Percentiles rank a stretch among this genome's conserved stretches.
Evolutionary conservation across 257 asterid species (phyloP).

Genomic region (Forsythia viridissima): DNA sequence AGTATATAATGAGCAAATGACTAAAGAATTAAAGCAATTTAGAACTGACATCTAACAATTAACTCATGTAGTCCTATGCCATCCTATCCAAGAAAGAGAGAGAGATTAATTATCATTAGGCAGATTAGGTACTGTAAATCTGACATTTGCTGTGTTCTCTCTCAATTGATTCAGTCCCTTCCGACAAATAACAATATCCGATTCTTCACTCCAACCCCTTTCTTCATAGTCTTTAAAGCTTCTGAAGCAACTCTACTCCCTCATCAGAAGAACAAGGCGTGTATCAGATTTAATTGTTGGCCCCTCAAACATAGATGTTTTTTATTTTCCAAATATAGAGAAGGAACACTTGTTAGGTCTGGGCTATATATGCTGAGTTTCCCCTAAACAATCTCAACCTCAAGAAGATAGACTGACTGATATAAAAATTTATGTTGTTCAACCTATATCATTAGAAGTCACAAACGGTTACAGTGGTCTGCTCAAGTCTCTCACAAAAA

Average conservation of each 20-base stretch:
- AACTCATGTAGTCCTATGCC: neutral
- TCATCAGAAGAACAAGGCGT: neutral
- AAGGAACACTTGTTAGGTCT: neutral
- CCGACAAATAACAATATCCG: neutral
- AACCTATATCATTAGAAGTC: neutral
- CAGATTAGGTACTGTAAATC: neutral
- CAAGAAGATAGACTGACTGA: neutral
- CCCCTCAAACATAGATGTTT: neutral
- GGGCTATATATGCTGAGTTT: neutral
- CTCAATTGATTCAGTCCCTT: neutral
- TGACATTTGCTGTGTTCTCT: neutral
- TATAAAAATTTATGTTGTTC: neutral
- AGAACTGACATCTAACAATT: neutral
- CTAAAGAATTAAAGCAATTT: neutral
- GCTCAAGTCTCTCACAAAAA: neutral
- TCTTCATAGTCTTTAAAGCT: neutral
- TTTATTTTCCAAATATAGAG: neutral
- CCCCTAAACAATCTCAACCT: neutral
- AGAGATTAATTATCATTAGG: neutral
- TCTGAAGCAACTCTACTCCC: neutral
- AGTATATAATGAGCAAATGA: neutral
- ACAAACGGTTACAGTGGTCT: neutral
- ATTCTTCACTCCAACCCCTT: neutral
- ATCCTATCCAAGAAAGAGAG: neutral
- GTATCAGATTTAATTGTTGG: neutral